These are phyloP conservation scores for Colletotrichum scovillei DNA, from an alignment of 2,329 filamentous ascomycete species.

Conservation along the genomic window DNA sequence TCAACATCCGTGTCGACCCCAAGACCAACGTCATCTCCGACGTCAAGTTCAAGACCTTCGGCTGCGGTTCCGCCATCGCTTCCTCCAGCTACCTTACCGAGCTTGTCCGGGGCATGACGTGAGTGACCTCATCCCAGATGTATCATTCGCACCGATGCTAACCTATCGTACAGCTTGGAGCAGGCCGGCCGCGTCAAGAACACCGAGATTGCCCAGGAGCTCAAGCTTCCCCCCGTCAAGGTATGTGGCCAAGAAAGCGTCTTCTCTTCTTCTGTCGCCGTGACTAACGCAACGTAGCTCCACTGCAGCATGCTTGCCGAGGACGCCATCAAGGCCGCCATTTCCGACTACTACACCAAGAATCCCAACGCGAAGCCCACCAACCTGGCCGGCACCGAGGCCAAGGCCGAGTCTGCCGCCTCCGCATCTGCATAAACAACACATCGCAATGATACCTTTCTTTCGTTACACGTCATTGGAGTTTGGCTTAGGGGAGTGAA, in stretches of 20 bases:
- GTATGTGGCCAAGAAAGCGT: constrained; percentile 55
- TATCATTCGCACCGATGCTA: neutral
- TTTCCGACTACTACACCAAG: constrained; percentile 91
- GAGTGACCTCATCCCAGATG: neutral
- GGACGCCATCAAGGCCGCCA: constrained; percentile 91
- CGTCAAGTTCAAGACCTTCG: constrained; percentile 98
- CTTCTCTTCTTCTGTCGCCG: neutral
- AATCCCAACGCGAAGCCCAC: constrained; percentile 81
- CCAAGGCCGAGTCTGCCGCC: constrained; percentile 59
- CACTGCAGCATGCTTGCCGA: constrained; percentile 94
- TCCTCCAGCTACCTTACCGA: constrained; percentile 97
- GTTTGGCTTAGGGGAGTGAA: constrained; percentile 7
- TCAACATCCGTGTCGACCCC: constrained; percentile 90
- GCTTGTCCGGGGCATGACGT: constrained; percentile 92
- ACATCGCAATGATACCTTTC: neutral
- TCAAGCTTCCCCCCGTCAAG: constrained; percentile 90
- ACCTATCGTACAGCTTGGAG: constrained; percentile 66
- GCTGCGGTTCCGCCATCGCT: constrained; percentile 93
- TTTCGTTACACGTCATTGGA: constrained; percentile 18
- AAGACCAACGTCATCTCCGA: constrained; percentile 89
- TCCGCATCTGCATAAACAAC: constrained; percentile 14
- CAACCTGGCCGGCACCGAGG: constrained; percentile 80
- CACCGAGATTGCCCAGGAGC: constrained; percentile 97
- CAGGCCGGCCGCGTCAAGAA: constrained; percentile 94
- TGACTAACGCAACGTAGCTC: constrained; percentile 62